Evolutionary conservation across 2,329 filamentous ascomycete species (phyloP).

Genomic region (Rhinocladiella similis): DNA sequence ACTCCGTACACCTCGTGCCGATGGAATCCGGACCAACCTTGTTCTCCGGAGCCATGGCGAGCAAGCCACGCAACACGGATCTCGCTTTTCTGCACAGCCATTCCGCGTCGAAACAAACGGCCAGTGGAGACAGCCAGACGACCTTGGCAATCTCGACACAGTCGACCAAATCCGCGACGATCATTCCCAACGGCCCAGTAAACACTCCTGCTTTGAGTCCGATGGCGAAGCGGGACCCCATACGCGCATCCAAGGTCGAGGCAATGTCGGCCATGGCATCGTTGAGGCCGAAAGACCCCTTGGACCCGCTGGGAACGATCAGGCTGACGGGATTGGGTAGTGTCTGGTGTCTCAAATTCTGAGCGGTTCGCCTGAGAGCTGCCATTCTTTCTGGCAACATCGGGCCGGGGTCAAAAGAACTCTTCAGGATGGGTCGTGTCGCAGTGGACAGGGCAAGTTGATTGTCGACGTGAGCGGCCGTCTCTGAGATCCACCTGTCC

Average conservation of each 20-base stretch:
- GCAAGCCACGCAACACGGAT: slow-evolving; percentile 19
- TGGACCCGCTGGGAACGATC: slow-evolving; percentile 5
- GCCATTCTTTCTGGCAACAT: slow-evolving; percentile 26
- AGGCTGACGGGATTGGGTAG: slow-evolving; percentile 12
- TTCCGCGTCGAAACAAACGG: slow-evolving; percentile 27
- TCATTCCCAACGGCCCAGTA: slow-evolving; percentile 4
- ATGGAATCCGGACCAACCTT: slow-evolving; percentile 13
- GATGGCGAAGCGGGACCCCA: slow-evolving; percentile 19
- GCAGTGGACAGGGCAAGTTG: slow-evolving; percentile 23
- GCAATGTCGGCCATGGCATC: slow-evolving; percentile 23
- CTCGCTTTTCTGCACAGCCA: slow-evolving; percentile 27
- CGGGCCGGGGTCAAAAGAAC: slow-evolving; percentile 23
- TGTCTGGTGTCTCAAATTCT: slow-evolving; percentile 13
- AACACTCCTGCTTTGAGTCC: slow-evolving; percentile 16
- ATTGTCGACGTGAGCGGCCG: slow-evolving; percentile 25
- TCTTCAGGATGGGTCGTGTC: slow-evolving; percentile 13
- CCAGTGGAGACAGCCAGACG: slow-evolving; percentile 25
- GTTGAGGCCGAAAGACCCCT: slow-evolving; percentile 14
- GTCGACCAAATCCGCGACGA: slow-evolving; percentile 22
- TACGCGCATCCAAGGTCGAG: slow-evolving; percentile 19
- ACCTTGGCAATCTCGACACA: slow-evolving; percentile 28
- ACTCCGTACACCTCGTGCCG: slow-evolving; percentile 17
- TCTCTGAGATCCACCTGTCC: slow-evolving; percentile 26
- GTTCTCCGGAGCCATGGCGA: slow-evolving; percentile 20
- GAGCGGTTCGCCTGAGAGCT: slow-evolving; percentile 17